Evolutionary conservation across 495 filamentous ascomycete species (phyloP), one percentile per base, ranked within the genome.

Genomic region (Daldinia vernicosa): DNA sequence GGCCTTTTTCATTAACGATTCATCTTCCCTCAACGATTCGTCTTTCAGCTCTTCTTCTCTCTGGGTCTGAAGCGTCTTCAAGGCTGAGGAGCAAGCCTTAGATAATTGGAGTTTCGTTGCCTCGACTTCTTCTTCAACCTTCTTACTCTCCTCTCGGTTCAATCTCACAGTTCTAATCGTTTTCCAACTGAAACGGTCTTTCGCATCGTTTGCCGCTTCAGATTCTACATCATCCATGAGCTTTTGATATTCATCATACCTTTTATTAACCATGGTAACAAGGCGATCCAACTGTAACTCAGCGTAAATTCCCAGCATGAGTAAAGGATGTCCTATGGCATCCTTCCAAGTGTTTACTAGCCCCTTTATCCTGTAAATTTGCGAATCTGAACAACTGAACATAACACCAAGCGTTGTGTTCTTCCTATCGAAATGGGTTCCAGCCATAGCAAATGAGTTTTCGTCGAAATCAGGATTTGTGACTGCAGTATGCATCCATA

Each of bases 401-500:
- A 60, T 60, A 1, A 33, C 40, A 14, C 26, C 37, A 0, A 50
- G 4, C 0, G 39, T 60, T 0, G 35, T 0, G 0, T 35, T 27
- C 26, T 6, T 50, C 7, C 3, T 15, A 0, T 60, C 40, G 6
- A 47, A 60, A 50, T 60, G n/a, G 2, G 58, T 60, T 50, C 27
- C 37, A 1, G 39, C 39, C 15, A 50, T 60, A 24, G 58, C 58
- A 60, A 60, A 33, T 15, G 58, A 24, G 0, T 50, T 0, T 9
- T 32, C 27, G 8, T 60, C n/a, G 1, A 1, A 24, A 11, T 50
- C 26, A 3, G 39, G n/a, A 50, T 37, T 32, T 14, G 8, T 6
- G 7, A 50, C 9, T 1, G 39, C 58, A 6, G 58, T 60, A 3
- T 60, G 27, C 58, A 50, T 60, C 15, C 24, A 60, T 6, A 60